Percentiles rank a stretch among this genome's conserved stretches.
These are phyloP conservation scores for Staphylotrichum longicolle DNA, from an alignment of 495 filamentous ascomycete genomes.

Conservation along the genomic window DNA sequence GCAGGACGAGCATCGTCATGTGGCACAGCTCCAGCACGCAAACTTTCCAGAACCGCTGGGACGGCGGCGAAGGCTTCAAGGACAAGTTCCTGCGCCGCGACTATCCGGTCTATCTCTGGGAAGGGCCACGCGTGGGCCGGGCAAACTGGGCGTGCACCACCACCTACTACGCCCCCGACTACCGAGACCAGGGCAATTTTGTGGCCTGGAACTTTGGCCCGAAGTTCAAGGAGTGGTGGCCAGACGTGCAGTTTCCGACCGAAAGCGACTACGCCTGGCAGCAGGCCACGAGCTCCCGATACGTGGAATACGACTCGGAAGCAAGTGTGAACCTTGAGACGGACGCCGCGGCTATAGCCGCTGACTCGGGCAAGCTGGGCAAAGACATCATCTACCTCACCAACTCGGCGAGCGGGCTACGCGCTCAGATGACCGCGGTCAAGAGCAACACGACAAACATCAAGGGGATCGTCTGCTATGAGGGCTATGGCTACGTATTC, in stretches of 20 bases:
- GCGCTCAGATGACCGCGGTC: slow-evolving; percentile 43
- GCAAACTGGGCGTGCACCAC: slow-evolving; percentile 47
- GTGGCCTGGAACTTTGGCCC: slow-evolving; percentile 48
- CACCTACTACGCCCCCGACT: slow-evolving; percentile 37
- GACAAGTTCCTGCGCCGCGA: slow-evolving; percentile 49
- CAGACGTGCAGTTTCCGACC: slow-evolving; percentile 45
- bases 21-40: slow-evolving; percentile 52
- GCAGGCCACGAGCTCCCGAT: slow-evolving; percentile 43
- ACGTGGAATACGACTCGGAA: slow-evolving; percentile 45
- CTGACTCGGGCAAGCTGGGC: slow-evolving; percentile 46
- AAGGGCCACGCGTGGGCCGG: slow-evolving; percentile 46
- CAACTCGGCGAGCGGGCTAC: slow-evolving; percentile 46
- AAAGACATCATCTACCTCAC: slow-evolving; percentile 44
- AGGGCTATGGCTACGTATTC: slow-evolving; percentile 46
- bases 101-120: slow-evolving; percentile 52
- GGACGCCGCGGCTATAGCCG: slow-evolving; percentile 42
- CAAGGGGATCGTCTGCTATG: slow-evolving; percentile 50
- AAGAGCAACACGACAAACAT: slow-evolving; percentile 46
- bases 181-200: slow-evolving; percentile 46
- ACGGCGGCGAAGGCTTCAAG: slow-evolving; percentile 50
- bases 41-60: slow-evolving; percentile 49
- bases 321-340: slow-evolving; percentile 42
- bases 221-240: slow-evolving; percentile 41
- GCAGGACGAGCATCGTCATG: slow-evolving; percentile 46
- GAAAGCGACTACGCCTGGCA: slow-evolving; percentile 40